Base-by-base conservation (phyloP, 2,329 filamentous ascomycete species). In the Fusarium cyanostomum region DNA sequence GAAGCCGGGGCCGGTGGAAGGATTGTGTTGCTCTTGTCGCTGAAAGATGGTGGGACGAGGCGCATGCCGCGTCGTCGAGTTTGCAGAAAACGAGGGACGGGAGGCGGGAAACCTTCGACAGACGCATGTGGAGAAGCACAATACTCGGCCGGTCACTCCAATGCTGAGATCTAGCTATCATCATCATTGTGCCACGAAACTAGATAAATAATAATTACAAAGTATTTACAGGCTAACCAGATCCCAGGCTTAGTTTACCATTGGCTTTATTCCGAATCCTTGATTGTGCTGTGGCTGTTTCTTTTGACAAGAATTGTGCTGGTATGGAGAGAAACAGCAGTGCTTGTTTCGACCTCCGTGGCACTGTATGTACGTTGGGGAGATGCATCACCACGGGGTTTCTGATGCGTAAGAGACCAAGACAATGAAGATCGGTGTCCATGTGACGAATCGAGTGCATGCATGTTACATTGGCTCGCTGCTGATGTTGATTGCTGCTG, bases 111-210 rank as follows among this genome's bases (percentile, higher is more conserved):
- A 55, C 38, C 50, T 64, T 69, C 55, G 46, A 66, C 41, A 69
- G 39, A 30, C 41, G 67, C 67, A 69, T 68, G 59, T 69, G 67
- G 56, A 52, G 64, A 55, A 58, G 35, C 30, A 54, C n/a, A n/a
- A n/a, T n/a, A n/a, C n/a, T n/a, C n/a, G 15, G 27, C 34, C 45
- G 51, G 21, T 26, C 12, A 31, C 16, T 39, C 27, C 12, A 60
- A 39, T 31, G 24, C 56, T 21, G 21, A 21, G 21, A 43, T 45
- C 49, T 21, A 16, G 6, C 6, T 21, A 6, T 21, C 21, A 6
- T 21, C 4, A 21, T 21, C 4, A 21, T 21, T 4, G 6, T 21
- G 4, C 6, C 21, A 4, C 21, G 21, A 21, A 21, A 21, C 21
- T 21, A 21, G 21, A 21, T 6, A 21, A 21, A 21, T 6, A 21